Conservation (phyloP, 805 yeast genomes). For the Jamesozyma piceae region DNA sequence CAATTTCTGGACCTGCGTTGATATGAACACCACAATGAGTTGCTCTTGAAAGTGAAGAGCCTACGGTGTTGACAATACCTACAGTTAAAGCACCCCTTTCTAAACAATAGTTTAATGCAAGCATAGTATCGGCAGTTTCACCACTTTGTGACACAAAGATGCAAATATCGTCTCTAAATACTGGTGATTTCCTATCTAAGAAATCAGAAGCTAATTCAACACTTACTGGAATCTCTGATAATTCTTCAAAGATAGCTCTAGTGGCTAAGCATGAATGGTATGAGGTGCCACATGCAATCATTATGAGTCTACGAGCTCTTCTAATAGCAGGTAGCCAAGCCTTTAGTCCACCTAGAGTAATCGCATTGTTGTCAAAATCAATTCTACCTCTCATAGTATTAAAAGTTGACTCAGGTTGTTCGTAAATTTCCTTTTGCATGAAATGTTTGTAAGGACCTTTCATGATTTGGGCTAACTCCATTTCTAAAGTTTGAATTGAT, state of each 20-base stretch:
- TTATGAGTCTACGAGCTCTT: constrained; percentile 87
- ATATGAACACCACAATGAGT: constrained; percentile 99
- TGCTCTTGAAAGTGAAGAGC: constrained; percentile 91
- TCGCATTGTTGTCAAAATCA: constrained; percentile 70
- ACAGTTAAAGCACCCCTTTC: constrained; percentile 96
- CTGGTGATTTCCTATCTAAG: constrained; percentile 91
- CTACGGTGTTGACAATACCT: constrained; percentile 96
- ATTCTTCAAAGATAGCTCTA: constrained; percentile 90
- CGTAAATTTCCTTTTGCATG: constrained; percentile 97
- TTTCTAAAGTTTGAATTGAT: constrained; percentile 90
- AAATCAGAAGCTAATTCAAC: constrained; percentile 93
- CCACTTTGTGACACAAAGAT: constrained; percentile 97
- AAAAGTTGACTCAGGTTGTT: constrained; percentile 96
- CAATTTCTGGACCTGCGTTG: constrained; percentile 98
- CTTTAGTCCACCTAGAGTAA: constrained; percentile 84
- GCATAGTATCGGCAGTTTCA: constrained; percentile 95
- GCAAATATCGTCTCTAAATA: constrained; percentile 95
- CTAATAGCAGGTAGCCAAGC: constrained; percentile 79
- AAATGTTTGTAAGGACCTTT: constrained; percentile 93
- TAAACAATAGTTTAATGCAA: constrained; percentile 88
- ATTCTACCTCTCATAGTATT: constrained; percentile 99
- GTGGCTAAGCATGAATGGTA: constrained; percentile 97
- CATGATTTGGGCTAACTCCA: constrained; percentile 97
- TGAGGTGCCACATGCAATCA: constrained; percentile 99
- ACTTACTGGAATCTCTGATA: constrained; percentile 87